These are phyloP conservation scores for Penicillium bialowiezense DNA, from an alignment of 495 filamentous ascomycete species.

Conservation along the genomic window DNA sequence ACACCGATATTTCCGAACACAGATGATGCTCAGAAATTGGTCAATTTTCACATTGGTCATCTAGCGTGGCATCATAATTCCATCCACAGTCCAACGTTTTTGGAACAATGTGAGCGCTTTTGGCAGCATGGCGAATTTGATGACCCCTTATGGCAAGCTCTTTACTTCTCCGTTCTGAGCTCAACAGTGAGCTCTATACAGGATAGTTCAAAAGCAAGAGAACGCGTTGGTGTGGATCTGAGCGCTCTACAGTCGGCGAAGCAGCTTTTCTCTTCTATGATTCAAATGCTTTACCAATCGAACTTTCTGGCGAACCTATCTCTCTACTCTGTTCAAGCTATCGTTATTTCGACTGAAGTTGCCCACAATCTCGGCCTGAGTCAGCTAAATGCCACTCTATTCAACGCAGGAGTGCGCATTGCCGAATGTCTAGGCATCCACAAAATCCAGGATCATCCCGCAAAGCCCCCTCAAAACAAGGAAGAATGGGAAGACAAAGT, in stretches of 20 bases:
- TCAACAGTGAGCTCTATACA: conserved; percentile 30
- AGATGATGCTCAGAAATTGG: conserved; percentile 21
- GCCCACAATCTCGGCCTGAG: conserved; percentile 47
- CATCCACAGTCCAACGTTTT: conserved; percentile 27
- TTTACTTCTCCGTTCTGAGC: conserved; percentile 27
- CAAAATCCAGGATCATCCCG: conserved; percentile 23
- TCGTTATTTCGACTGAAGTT: conserved; percentile 42
- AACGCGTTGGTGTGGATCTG: conserved; percentile 19
- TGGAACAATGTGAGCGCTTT: conserved; percentile 29
- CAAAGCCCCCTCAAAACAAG: conserved; percentile 15
- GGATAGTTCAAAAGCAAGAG: conserved; percentile 21
- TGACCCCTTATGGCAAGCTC: conserved; percentile 30
- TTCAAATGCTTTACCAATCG: conserved; percentile 25
- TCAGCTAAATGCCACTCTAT: conserved; percentile 38
- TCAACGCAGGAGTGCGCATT: conserved; percentile 40
- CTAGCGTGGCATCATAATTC: conserved; percentile 31
- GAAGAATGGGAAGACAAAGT: conserved; percentile 27
- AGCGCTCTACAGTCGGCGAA: conserved; percentile 21
- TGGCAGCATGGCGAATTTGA: conserved; percentile 27
- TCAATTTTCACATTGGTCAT: conserved; percentile 28
- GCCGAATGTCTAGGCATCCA: conserved; percentile 37
- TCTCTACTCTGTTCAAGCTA: conserved; percentile 41
- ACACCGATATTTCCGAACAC: conserved; percentile 6
- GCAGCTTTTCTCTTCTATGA: conserved; percentile 26
- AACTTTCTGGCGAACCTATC: conserved; percentile 34